These are phyloP conservation scores for Xanthoconium stramineum DNA, from an alignment of 768 basidiomycete genomes.

Conservation along the genomic window DNA sequence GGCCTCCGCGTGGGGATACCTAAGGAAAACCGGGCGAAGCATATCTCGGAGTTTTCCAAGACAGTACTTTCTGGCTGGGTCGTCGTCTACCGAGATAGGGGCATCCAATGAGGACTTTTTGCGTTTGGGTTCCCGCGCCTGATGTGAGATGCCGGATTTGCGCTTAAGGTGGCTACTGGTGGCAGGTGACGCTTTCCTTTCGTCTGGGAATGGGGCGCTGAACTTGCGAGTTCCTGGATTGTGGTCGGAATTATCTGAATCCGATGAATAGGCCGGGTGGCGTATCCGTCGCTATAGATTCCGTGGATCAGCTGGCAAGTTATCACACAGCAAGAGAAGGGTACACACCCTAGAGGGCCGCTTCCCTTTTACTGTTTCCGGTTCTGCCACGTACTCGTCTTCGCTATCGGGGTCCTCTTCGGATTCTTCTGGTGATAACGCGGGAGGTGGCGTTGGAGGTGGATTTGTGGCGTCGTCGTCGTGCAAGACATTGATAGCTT, in stretches of 20 bases:
- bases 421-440: constrained; percentile 41
- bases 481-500: constrained; percentile 25
- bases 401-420: constrained; percentile 54
- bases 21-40: constrained; percentile 65
- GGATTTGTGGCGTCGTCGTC: constrained; percentile 13
- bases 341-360: constrained; percentile 44
- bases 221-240: constrained; percentile 13
- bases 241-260: constrained; percentile 42
- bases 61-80: constrained; percentile 78
- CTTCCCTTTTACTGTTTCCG: constrained; percentile 32
- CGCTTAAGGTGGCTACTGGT: constrained; percentile 44
- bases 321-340: constrained; percentile 6
- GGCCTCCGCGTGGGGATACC: constrained; percentile 56
- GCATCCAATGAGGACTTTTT: constrained; percentile 41
- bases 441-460: constrained; percentile 30
- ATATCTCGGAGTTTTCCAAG: constrained; percentile 71
- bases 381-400: constrained; percentile 67
- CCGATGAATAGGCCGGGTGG: constrained; percentile 38
- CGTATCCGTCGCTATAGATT: constrained; percentile 42
- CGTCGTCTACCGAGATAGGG: constrained; percentile 46
- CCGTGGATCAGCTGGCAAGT: constrained; percentile 11
- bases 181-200: constrained; percentile 21
- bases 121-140: constrained; percentile 43
- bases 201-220: constrained; percentile 19
- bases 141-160: constrained; percentile 42